Percentiles rank a stretch among this genome's conserved stretches.
Evolutionary conservation across 805 yeast species (phyloP).

Genomic region (Saturnispora sekii): DNA sequence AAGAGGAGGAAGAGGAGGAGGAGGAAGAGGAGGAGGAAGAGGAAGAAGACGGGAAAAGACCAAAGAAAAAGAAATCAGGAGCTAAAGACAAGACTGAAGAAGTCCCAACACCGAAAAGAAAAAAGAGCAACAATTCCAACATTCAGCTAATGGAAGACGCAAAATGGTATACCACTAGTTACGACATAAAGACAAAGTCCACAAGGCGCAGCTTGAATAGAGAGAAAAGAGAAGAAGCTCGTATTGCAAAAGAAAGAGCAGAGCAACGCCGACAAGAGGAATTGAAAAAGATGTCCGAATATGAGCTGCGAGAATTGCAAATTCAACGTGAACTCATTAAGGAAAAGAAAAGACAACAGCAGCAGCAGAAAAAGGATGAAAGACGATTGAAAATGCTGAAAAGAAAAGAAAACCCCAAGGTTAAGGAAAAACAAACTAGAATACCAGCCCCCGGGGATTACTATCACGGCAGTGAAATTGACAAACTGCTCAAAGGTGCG

Average conservation of each 20-base stretch:
- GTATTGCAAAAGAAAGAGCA: slow-evolving; percentile 1
- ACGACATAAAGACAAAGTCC: no score
- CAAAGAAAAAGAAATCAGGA: no score
- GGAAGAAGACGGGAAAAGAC: no score
- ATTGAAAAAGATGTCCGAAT: slow-evolving; percentile 11
- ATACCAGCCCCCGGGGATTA: slow-evolving; percentile 3
- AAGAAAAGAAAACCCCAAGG: neutral
- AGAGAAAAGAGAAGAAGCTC: neutral
- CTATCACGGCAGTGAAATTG: slow-evolving; percentile 7
- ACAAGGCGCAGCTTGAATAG: neutral
- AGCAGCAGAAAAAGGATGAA: slow-evolving; percentile 1
- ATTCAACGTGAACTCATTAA: slow-evolving; percentile 3
- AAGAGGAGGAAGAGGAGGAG: neutral
- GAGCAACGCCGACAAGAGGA: slow-evolving; percentile 4
- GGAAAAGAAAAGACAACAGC: slow-evolving; percentile 2
- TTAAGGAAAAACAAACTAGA: neutral
- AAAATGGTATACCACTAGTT: no score
- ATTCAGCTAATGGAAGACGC: no score
- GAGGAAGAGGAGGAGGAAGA: neutral
- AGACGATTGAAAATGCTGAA: slow-evolving; percentile 2
- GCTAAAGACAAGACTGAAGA: no score
- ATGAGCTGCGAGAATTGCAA: slow-evolving; percentile 10
- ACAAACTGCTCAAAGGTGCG: slow-evolving; percentile 20
- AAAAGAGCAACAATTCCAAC: no score
- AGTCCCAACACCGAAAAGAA: no score